Conservation (phyloP, 257 asterid species). For the Rhazya stricta region DNA sequence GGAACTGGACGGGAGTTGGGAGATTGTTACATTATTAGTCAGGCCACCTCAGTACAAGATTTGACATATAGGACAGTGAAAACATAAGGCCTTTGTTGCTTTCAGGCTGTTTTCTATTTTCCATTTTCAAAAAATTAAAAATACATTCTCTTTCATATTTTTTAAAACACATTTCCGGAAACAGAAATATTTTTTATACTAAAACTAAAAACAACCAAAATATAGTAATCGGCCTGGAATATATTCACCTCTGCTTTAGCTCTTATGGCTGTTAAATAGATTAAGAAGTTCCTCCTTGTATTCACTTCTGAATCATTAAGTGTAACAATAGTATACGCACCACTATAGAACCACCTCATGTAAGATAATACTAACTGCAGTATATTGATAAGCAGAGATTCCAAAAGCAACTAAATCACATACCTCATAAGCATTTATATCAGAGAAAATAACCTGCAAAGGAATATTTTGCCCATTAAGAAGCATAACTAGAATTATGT, state of each 20-base stretch:
- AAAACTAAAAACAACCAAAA: neutral
- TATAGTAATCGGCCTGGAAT: neutral
- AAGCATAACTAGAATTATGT: neutral
- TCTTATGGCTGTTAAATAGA: neutral
- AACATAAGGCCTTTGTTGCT: no score
- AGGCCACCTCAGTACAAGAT: neutral
- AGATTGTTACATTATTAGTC: neutral
- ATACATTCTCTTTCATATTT: no score
- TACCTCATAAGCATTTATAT: slow-evolving; percentile 81
- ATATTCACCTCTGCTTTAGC: neutral
- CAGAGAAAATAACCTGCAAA: slow-evolving; percentile 88
- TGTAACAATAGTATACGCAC: neutral
- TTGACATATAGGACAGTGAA: no score
- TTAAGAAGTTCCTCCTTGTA: neutral
- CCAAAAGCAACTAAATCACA: slow-evolving; percentile 6
- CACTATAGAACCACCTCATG: neutral
- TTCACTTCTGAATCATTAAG: neutral
- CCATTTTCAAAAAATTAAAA: no score
- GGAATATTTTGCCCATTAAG: slow-evolving; percentile 5
- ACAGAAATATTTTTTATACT: no score
- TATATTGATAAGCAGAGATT: neutral
- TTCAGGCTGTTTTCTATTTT: no score
- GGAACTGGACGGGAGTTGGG: neutral
- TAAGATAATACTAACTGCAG: neutral
- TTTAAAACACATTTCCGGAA: no score